These are phyloP conservation scores for Pseudogymnoascus sp. DNA, from an alignment of 2,329 filamentous ascomycete genomes.

Conservation along the genomic window DNA sequence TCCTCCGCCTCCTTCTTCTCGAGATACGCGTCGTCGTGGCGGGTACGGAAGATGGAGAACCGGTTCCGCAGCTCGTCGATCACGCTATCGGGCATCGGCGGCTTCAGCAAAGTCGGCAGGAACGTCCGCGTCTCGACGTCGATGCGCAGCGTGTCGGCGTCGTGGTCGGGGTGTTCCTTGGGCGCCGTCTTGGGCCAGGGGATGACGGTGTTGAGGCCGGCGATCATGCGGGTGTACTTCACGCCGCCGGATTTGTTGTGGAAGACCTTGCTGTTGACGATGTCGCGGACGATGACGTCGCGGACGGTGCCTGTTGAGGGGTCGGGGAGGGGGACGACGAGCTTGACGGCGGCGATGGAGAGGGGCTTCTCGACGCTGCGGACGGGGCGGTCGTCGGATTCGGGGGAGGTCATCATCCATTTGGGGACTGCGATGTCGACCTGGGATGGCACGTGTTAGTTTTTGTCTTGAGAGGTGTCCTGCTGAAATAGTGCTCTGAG, in stretches of 20 bases:
- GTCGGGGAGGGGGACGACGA: conserved; percentile 70
- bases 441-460: conserved; percentile 21
- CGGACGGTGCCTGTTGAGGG: conserved; percentile 54
- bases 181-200: conserved; percentile 62
- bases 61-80: conserved; percentile 80
- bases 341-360: conserved; percentile 65
- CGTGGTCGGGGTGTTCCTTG: conserved; percentile 45
- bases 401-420: conserved; percentile 34
- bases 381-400: conserved; percentile 33
- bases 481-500: neutral
- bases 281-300: conserved; percentile 71
- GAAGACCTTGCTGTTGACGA: conserved; percentile 47
- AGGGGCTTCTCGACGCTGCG: conserved; percentile 48
- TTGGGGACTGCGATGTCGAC: conserved; percentile 35
- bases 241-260: conserved; percentile 44
- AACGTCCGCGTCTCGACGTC: conserved; percentile 70
- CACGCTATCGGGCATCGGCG: conserved; percentile 71
- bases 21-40: conserved; percentile 70
- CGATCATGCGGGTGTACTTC: conserved; percentile 53
- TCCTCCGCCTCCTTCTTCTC: conserved; percentile 55
- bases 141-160: conserved; percentile 66
- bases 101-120: conserved; percentile 65
- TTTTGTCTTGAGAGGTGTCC: neutral
- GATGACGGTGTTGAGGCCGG: conserved; percentile 64
- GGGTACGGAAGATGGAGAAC: conserved; percentile 72